Conservation (phyloP, 306 rosid genomes). For the Astragalus membranaceus region DNA sequence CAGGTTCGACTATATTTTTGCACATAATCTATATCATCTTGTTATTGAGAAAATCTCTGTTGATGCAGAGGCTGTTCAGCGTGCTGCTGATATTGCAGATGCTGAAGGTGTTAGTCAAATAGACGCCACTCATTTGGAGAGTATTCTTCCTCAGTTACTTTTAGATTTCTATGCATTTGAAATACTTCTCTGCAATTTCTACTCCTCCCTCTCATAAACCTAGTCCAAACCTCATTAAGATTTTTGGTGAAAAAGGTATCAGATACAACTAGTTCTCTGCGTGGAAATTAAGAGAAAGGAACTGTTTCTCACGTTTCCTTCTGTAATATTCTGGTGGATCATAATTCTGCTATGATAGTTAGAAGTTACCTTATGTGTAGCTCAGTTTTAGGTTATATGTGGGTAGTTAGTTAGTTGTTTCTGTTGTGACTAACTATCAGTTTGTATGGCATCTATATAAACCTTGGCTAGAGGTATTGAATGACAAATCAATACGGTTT, state of each 20-base stretch:
- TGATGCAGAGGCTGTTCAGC: conserved; percentile 73
- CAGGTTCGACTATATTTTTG: conserved; percentile 41
- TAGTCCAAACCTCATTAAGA: not conserved
- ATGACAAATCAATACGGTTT: too few species aligned
- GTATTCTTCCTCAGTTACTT: conserved; percentile 85
- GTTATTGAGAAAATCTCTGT: conserved; percentile 8
- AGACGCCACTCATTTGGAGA: conserved; percentile 82
- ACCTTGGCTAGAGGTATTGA: too few species aligned
- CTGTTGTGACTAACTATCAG: too few species aligned
- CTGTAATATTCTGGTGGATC: not conserved
- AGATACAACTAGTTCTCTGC: conserved; percentile 7
- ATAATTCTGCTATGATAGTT: too few species aligned
- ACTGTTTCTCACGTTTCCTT: too few species aligned
- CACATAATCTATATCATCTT: not conserved
- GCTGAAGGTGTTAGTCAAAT: conserved; percentile 66
- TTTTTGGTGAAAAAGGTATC: not conserved
- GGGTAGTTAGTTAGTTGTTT: too few species aligned
- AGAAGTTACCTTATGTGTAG: too few species aligned
- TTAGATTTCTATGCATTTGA: conserved; percentile 55
- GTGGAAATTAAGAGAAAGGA: not conserved
- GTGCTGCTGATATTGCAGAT: conserved; percentile 70
- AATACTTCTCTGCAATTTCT: not conserved
- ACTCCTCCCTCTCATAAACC: not conserved
- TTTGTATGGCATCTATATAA: too few species aligned
- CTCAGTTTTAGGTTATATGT: too few species aligned